These are phyloP conservation scores for Alternaria triticimaculans DNA, from an alignment of 2,329 filamentous ascomycete genomes.

Conservation along the genomic window DNA sequence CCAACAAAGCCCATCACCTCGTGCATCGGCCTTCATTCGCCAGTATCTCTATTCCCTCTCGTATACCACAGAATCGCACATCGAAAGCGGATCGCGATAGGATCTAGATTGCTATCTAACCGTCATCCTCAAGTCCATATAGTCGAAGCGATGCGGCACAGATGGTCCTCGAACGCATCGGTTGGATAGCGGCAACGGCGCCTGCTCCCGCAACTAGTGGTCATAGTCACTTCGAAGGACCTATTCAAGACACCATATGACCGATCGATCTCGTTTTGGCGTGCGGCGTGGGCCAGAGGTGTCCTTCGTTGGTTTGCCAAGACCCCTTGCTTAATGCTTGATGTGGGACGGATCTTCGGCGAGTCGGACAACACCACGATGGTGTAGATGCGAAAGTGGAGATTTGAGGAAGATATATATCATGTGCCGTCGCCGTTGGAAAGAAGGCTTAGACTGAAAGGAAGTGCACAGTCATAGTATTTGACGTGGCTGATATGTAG, in stretches of 20 bases:
- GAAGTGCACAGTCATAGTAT: background rate
- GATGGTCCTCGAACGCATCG: background rate
- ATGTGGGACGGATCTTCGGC: background rate
- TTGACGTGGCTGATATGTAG: background rate
- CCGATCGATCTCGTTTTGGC: background rate
- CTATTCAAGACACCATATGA: no score
- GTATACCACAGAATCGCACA: background rate
- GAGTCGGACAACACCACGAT: background rate
- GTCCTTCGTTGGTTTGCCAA: background rate
- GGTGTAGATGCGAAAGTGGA: background rate
- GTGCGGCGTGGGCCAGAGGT: background rate
- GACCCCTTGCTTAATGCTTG: background rate
- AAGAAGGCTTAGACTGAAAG: background rate
- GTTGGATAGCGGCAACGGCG: background rate
- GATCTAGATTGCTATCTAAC: background rate
- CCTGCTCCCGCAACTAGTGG: background rate
- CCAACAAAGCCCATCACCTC: background rate
- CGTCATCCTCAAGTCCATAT: background rate
- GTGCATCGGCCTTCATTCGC: background rate
- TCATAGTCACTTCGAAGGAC: background rate
- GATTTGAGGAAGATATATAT: background rate
- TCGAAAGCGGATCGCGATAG: background rate
- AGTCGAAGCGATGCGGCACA: background rate
- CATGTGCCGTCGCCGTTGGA: background rate
- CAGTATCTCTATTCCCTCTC: background rate